Percentiles rank a stretch among this genome's conserved stretches.
These are phyloP conservation scores for Phialophora expanda DNA, from an alignment of 2,329 filamentous ascomycete species.

Conservation along the genomic window DNA sequence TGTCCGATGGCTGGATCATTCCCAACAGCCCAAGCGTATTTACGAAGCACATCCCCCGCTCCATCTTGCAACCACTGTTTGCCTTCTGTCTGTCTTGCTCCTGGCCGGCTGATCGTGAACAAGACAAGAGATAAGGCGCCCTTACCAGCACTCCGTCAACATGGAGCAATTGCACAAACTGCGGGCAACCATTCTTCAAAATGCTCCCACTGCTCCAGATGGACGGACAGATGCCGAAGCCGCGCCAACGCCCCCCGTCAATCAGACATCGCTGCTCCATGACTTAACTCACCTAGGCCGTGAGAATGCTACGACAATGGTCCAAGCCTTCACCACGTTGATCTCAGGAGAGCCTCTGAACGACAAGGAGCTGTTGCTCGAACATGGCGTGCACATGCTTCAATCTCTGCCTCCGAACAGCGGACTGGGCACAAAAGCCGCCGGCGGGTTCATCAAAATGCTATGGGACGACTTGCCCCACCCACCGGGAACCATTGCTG, in stretches of 20 bases:
- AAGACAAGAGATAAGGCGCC: not conserved
- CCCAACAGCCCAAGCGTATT: constrained; percentile 3
- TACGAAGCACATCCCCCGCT: constrained; percentile 13
- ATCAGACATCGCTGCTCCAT: constrained; percentile 51
- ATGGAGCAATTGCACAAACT: constrained; percentile 19
- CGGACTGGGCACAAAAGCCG: constrained; percentile 54
- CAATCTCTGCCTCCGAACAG: constrained; percentile 58
- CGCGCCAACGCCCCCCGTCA: constrained; percentile 39
- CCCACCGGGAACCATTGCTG: constrained; percentile 54
- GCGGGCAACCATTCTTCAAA: constrained; percentile 8
- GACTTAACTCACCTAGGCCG: constrained; percentile 49
- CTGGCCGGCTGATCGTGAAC: not conserved
- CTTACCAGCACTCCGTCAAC: not conserved
- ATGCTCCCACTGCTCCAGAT: constrained; percentile 49
- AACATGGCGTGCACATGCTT: constrained; percentile 60
- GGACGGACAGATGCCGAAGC: constrained; percentile 51
- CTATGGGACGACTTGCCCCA: constrained; percentile 61
- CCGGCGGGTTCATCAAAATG: constrained; percentile 59
- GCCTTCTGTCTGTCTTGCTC: not conserved
- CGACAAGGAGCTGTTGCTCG: constrained; percentile 56
- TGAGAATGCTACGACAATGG: constrained; percentile 49
- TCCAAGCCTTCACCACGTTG: constrained; percentile 50
- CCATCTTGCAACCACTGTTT: not conserved
- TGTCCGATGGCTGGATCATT: not conserved
- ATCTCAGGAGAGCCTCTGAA: constrained; percentile 54